Evolutionary conservation across 306 rosid species (phyloP).

Genomic region (Acacia melanoxylon): DNA sequence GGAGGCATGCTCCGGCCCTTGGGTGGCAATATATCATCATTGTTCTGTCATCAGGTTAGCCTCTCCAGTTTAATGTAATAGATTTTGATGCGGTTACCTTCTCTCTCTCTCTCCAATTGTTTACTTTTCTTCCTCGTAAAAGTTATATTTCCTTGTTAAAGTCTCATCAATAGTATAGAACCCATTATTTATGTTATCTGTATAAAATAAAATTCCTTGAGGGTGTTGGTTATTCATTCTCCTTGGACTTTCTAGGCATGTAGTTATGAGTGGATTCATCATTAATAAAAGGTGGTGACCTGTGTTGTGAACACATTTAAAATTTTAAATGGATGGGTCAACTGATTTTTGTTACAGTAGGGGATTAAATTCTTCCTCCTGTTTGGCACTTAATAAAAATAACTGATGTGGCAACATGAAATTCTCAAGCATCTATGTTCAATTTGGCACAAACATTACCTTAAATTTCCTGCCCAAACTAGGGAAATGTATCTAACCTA

Average conservation of each 20-base stretch:
- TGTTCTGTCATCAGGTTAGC: slow-evolving; percentile 86
- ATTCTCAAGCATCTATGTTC: neutral
- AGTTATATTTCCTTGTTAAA: neutral
- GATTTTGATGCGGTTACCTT: neutral
- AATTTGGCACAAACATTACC: neutral
- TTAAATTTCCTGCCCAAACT: slow-evolving; percentile 2
- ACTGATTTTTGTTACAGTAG: neutral
- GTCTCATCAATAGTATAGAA: neutral
- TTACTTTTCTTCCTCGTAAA: neutral
- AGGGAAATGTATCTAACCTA: neutral
- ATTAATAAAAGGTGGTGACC: neutral
- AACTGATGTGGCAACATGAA: slow-evolving; percentile 3
- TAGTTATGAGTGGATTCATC: neutral
- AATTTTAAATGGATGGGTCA: neutral
- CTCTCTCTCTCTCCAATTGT: neutral
- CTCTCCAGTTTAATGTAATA: neutral
- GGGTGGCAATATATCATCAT: slow-evolving; percentile 96
- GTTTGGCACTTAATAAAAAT: neutral
- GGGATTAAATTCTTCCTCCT: too few relatives aligned
- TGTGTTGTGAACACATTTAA: neutral
- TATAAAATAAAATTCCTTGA: neutral
- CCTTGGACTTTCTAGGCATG: neutral
- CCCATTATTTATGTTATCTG: neutral
- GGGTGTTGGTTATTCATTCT: neutral
- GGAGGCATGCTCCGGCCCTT: slow-evolving; percentile 86